phyloP scores from a whole-genome alignment of 495 filamentous ascomycete species.

The Lineolata rhizophorae region DNA sequence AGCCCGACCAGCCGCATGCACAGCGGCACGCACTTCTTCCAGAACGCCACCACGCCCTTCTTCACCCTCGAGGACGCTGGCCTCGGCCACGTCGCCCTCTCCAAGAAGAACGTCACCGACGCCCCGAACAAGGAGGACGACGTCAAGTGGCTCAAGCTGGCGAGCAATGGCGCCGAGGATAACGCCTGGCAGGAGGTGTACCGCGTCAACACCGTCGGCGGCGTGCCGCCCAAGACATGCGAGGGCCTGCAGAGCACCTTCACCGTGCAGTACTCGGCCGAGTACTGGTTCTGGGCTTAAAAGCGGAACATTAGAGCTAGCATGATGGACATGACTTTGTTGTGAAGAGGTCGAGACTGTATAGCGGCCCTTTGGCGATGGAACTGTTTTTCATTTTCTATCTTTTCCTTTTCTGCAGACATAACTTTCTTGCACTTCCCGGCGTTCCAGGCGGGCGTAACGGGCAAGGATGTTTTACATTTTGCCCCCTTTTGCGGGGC shows the following conservation, averaged over 20 bases:
- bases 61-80: constrained; percentile 51
- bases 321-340: no score
- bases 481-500: no score
- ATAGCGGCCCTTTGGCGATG: no score
- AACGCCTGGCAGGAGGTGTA: constrained; percentile 43
- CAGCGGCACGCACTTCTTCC: constrained; percentile 64
- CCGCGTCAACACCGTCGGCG: constrained; percentile 69
- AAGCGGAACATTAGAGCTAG: no score
- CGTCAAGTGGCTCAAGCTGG: constrained; percentile 48
- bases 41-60: constrained; percentile 39
- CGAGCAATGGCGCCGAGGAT: constrained; percentile 4
- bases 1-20: constrained; percentile 34
- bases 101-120: constrained; percentile 22
- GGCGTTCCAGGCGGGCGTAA: no score
- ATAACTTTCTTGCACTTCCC: no score
- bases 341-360: no score
- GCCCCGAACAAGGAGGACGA: constrained; percentile 43
- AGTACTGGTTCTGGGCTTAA: constrained; percentile 34
- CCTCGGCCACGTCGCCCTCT: constrained; percentile 34
- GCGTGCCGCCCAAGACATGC: constrained; percentile 56
- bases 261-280: constrained; percentile 57
- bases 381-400: no score
- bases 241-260: constrained; percentile 37
- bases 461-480: no score
- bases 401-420: no score